These are phyloP conservation scores for Hypoxylon sp. DNA, from an alignment of 2,329 filamentous ascomycete species.

Conservation along the genomic window DNA sequence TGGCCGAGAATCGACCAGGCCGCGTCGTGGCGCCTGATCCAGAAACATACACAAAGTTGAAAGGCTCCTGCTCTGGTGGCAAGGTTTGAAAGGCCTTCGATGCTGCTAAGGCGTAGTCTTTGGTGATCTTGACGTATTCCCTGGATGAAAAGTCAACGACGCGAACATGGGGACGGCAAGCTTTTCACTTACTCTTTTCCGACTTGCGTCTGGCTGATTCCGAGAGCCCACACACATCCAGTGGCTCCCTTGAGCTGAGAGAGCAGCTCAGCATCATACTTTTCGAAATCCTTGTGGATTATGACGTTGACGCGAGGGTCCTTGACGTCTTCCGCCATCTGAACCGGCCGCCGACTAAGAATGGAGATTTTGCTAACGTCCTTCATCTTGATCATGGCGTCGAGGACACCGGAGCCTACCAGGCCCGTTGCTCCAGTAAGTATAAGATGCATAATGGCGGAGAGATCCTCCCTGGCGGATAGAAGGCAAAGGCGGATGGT, in stretches of 20 bases:
- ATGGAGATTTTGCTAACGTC: conserved; percentile 75
- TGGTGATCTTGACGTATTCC: conserved; percentile 76
- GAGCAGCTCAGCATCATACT: conserved; percentile 70
- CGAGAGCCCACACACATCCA: conserved; percentile 80
- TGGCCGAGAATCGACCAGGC: conserved; percentile 66
- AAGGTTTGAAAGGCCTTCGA: conserved; percentile 54
- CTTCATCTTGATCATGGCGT: conserved; percentile 69
- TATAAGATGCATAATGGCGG: conserved; percentile 69
- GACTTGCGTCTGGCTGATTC: conserved; percentile 72
- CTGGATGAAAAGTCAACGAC: conserved; percentile 45
- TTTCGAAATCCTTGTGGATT: conserved; percentile 74
- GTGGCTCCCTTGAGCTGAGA: conserved; percentile 71
- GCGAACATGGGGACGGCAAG: background rate
- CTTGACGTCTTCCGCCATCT: conserved; percentile 67
- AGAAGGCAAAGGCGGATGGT: background rate
- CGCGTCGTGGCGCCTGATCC: conserved; percentile 70
- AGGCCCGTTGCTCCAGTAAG: conserved; percentile 77
- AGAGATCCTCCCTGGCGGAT: background rate
- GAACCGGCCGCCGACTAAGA: conserved; percentile 70
- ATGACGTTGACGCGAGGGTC: conserved; percentile 75
- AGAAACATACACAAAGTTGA: conserved; percentile 80
- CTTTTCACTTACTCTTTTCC: conserved; percentile 63
- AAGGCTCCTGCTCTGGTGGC: conserved; percentile 58
- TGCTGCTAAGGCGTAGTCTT: conserved; percentile 73
- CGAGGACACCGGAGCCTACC: conserved; percentile 71